phyloP scores from a whole-genome alignment of 75 land plant genomes.

The Pinus taeda region DNA sequence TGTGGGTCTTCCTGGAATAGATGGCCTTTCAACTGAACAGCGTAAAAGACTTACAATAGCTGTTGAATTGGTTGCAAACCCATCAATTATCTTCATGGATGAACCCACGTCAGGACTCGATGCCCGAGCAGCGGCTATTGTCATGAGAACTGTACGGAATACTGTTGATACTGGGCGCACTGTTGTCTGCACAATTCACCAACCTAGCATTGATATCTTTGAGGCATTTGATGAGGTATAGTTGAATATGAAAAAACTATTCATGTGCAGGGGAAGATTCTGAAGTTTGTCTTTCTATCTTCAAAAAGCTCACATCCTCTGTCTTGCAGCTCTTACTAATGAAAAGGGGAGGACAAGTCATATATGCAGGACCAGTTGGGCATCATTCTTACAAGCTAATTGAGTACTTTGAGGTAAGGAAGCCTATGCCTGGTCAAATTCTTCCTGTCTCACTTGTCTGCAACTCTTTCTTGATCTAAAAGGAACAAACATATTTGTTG shows the following conservation, averaged over 20 bases:
- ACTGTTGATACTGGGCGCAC: slow-evolving; percentile 69
- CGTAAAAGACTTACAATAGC: slow-evolving; percentile 64
- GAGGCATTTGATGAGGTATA: slow-evolving; percentile 66
- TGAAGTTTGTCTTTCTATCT: too few species aligned
- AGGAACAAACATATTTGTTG: not conserved
- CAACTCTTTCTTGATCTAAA: not conserved
- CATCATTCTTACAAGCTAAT: slow-evolving; percentile 39
- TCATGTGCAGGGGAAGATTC: too few species aligned
- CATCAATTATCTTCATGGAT: slow-evolving; percentile 72
- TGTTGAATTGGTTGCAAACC: slow-evolving; percentile 66
- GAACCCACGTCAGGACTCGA: slow-evolving; percentile 71
- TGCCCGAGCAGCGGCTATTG: slow-evolving; percentile 73
- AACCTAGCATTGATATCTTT: slow-evolving; percentile 71
- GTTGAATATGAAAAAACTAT: too few species aligned
- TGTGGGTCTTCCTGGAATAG: slow-evolving; percentile 61
- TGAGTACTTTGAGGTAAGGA: slow-evolving; percentile 45
- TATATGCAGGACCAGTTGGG: slow-evolving; percentile 57
- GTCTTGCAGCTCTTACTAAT: slow-evolving; percentile 46
- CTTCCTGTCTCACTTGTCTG: too few species aligned
- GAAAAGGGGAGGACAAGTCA: slow-evolving; percentile 64
- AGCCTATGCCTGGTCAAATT: not conserved
- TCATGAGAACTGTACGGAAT: slow-evolving; percentile 65
- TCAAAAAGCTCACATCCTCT: too few species aligned
- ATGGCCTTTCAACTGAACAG: slow-evolving; percentile 59
- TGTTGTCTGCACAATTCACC: slow-evolving; percentile 73